Evolutionary conservation across 257 asterid genomes (phyloP), one percentile per base, ranked within the genome.

Genomic region (Orobanche coerulescens): DNA sequence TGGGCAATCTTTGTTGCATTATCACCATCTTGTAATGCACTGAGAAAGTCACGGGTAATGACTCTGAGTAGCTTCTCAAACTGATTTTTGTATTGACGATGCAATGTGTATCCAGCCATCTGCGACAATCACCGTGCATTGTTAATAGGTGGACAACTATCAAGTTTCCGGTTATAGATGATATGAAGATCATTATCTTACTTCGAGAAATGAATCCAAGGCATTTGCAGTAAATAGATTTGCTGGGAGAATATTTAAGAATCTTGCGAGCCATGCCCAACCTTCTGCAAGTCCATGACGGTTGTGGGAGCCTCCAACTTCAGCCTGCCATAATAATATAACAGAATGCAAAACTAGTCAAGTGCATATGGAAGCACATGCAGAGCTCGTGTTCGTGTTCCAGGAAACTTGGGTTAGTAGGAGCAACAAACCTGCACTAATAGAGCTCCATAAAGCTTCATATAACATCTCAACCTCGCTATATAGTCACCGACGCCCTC

Each of bases 231-330:
- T 87, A 58, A 75, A 85, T 14, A 73, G 58, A 74, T 91, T 91
- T 56, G 94, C 84, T n/a, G 1, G 96, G 97, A 91, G 74, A 58
- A 78, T 22, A 68, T 91, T 91, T 68, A 87, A 72, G 82, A 88
- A 85, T 70, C 96, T 76, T 15, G 96, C 89, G 34, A 87, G 81
- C 97, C 97, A 91, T 40, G 89, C 78, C 96, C 97, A 91, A 31
- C 95, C 96, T 68, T 85, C 90, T 61, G 49, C 31, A 42, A 77
- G 70, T 42, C 95, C 97, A 65, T 87, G 95, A 65, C 56, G 77
- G 73, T 91, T 91, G 50, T 58, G 81, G 48, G 71, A 15, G 69
- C 79, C 78, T 3, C 70, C 37, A 42, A 83, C 70, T 51, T 87
- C 90, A 67, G 96, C 78, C 97, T 87, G 85, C 64, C 57, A 73